phyloP scores from a whole-genome alignment of 345 rosid genomes.

The Trapa bicornis region DNA sequence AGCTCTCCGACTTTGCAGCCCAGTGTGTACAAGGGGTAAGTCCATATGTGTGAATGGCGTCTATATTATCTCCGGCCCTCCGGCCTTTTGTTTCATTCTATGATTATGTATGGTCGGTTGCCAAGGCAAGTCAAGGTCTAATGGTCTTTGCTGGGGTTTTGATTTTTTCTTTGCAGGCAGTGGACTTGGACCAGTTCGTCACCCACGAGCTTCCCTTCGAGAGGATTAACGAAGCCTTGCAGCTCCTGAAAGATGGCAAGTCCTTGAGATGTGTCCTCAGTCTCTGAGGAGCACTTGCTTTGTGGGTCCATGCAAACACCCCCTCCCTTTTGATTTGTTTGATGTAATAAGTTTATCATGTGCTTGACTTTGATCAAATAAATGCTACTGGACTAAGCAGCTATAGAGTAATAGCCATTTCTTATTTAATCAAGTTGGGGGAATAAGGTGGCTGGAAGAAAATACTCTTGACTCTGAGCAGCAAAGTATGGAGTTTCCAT shows the following conservation, averaged over 20 bases:
- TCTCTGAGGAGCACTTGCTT: slow-evolving; percentile 5
- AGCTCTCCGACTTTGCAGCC: slow-evolving; percentile 19
- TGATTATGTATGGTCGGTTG: background rate
- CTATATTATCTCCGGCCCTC: background rate
- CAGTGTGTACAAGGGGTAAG: slow-evolving; percentile 19
- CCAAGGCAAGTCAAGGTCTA: no score
- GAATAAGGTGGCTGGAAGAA: no score
- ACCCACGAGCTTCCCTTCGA: slow-evolving; percentile 27
- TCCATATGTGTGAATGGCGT: background rate
- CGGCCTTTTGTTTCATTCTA: background rate
- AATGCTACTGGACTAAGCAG: no score
- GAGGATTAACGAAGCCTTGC: slow-evolving; percentile 20
- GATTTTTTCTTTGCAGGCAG: slow-evolving; percentile 10
- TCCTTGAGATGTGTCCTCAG: slow-evolving; percentile 26
- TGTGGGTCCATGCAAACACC: background rate
- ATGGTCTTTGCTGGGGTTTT: no score
- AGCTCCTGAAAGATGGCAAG: slow-evolving; percentile 24
- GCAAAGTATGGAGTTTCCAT: background rate
- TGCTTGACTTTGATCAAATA: no score
- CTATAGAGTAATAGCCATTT: no score
- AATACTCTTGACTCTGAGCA: background rate
- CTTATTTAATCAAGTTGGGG: no score
- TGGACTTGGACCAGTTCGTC: slow-evolving; percentile 14
- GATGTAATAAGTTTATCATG: background rate
- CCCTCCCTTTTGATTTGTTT: background rate